Evolutionary conservation across 345 rosid species (phyloP).

Genomic region (Schrenkiella parvula): DNA sequence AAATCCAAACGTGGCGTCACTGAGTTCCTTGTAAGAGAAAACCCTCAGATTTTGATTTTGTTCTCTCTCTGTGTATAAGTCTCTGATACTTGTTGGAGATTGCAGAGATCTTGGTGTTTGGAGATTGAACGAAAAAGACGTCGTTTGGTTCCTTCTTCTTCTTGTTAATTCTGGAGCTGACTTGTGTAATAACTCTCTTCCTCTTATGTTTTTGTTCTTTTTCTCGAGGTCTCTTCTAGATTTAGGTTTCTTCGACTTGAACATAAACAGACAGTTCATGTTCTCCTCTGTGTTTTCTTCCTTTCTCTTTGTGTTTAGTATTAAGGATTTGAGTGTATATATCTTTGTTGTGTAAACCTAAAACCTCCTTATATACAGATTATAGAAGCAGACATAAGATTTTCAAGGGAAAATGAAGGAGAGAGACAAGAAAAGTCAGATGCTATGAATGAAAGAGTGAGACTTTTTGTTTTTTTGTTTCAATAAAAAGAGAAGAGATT

Average conservation of each 20-base stretch:
- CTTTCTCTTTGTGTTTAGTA: background rate
- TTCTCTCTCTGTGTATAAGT: constrained; percentile 54
- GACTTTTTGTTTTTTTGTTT: background rate
- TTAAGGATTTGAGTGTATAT: background rate
- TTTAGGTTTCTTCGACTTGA: constrained; percentile 25
- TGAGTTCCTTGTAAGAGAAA: constrained; percentile 63
- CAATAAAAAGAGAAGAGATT: background rate
- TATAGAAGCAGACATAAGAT: background rate
- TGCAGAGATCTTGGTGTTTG: constrained; percentile 28
- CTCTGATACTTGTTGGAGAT: constrained; percentile 54
- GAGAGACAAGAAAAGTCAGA: constrained; percentile 9
- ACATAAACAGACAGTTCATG: constrained; percentile 30
- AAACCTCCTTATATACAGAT: constrained; percentile 1
- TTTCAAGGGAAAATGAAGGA: background rate
- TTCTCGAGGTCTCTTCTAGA: background rate
- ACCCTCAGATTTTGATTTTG: constrained; percentile 49
- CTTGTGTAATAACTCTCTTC: constrained; percentile 28
- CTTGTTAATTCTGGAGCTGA: constrained; percentile 52
- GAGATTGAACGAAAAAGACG: background rate
- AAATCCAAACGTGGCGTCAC: constrained; percentile 67
- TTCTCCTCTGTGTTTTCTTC: background rate
- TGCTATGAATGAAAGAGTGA: constrained; percentile 17
- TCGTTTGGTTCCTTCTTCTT: background rate
- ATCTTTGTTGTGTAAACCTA: background rate
- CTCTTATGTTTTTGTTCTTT: background rate